Conservation (phyloP, 495 filamentous ascomycete genomes). For the Aspergillus nanangensis region DNA sequence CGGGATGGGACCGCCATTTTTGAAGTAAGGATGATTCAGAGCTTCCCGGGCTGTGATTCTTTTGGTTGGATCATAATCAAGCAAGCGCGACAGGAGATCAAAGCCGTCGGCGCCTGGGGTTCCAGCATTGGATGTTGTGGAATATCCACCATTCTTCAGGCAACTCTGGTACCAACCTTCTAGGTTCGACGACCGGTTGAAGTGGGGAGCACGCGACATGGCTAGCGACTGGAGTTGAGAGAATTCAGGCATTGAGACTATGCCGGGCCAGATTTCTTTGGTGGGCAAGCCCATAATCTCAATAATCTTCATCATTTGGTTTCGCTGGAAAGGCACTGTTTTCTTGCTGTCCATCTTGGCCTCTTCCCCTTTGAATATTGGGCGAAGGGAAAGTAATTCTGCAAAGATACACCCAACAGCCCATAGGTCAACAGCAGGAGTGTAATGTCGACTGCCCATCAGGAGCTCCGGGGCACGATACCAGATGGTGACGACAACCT, state of each 20-base stretch:
- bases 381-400: constrained; percentile 82
- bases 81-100: constrained; percentile 70
- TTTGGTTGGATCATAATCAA: constrained; percentile 91
- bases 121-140: constrained; percentile 39
- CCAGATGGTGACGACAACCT: constrained; percentile 99
- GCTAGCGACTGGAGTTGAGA: constrained; percentile 63
- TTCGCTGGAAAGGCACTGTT: constrained; percentile 92
- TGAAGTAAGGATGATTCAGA: constrained; percentile 84
- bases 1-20: constrained; percentile 56
- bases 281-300: constrained; percentile 89
- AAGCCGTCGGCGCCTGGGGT: constrained; percentile 73
- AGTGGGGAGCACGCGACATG: constrained; percentile 37
- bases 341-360: constrained; percentile 99
- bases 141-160: constrained; percentile 55
- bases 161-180: constrained; percentile 64
- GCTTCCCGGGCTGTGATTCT: constrained; percentile 82
- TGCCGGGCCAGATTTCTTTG: constrained; percentile 82
- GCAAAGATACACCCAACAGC: constrained; percentile 98
- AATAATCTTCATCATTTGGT: constrained; percentile 98
- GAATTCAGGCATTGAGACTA: constrained; percentile 79
- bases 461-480: constrained; percentile 95
- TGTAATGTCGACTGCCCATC: constrained; percentile 88
- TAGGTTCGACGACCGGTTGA: constrained; percentile 45
- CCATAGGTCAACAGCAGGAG: constrained; percentile 95
- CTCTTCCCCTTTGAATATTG: constrained; percentile 98